A percentile compares a stretch with the other conserved stretches of the same genome.
phyloP scores from a whole-genome alignment of 2,329 filamentous ascomycete genomes.

The Westerdykella sp. region DNA sequence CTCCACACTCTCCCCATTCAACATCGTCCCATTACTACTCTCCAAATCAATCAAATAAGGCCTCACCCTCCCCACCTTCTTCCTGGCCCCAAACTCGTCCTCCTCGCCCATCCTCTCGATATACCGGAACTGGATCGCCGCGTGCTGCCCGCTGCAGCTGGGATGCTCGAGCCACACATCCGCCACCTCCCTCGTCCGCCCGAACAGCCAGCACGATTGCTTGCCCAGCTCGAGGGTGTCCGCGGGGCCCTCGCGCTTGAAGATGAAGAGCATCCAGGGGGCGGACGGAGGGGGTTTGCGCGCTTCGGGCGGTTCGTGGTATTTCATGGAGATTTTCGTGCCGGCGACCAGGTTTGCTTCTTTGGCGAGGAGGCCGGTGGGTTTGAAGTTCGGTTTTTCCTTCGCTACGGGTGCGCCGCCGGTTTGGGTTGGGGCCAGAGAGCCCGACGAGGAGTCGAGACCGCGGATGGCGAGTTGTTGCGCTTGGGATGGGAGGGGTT shows the following conservation, averaged over 20 bases:
- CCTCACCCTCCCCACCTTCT: constrained; percentile 43
- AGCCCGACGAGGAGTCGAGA: constrained; percentile 25
- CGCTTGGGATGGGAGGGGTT: constrained; percentile 43
- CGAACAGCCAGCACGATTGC: constrained; percentile 86
- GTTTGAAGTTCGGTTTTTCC: constrained; percentile 81
- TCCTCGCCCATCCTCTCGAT: constrained; percentile 72
- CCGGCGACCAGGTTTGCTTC: constrained; percentile 79
- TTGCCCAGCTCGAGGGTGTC: constrained; percentile 72
- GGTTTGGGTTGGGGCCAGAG: constrained; percentile 25
- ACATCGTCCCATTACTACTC: constrained; percentile 79
- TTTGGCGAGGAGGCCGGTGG: constrained; percentile 75
- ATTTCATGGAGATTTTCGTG: constrained; percentile 77
- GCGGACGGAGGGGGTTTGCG: constrained; percentile 76
- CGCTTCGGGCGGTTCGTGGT: constrained; percentile 90
- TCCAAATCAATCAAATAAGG: constrained; percentile 93
- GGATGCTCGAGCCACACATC: constrained; percentile 84
- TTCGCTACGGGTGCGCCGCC: constrained; percentile 50
- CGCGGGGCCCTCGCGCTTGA: constrained; percentile 74
- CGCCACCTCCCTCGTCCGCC: constrained; percentile 71
- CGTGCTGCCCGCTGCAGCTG: constrained; percentile 91
- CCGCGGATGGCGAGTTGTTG: constrained; percentile 38
- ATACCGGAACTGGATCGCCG: constrained; percentile 87
- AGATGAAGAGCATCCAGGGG: constrained; percentile 85
- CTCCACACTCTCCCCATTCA: constrained; percentile 72
- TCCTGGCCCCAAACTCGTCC: constrained; percentile 61